Conservation (phyloP, 2,329 filamentous ascomycete genomes). For the Septoria linicola region DNA sequence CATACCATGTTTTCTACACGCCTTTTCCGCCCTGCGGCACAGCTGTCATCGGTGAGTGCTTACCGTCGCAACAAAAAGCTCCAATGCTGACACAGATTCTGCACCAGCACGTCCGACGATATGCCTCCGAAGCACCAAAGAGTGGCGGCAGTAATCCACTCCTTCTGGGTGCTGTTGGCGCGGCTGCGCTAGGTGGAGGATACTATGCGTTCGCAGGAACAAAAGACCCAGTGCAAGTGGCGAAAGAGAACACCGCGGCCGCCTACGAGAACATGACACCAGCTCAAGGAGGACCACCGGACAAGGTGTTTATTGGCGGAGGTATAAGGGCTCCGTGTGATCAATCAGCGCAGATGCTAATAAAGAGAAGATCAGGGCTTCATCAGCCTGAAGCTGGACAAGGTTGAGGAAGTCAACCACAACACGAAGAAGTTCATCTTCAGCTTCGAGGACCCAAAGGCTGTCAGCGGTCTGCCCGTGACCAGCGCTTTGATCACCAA, state of each 20-base stretch:
- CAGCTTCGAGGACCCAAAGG: constrained; percentile 77
- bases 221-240: constrained; percentile 29
- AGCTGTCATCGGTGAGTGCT: constrained; percentile 39
- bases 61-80: not conserved
- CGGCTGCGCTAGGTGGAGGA: constrained; percentile 58
- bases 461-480: constrained; percentile 77
- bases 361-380: constrained; percentile 72
- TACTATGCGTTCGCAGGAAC: constrained; percentile 41
- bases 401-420: constrained; percentile 78
- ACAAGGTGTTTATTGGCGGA: constrained; percentile 70
- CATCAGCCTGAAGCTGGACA: constrained; percentile 74
- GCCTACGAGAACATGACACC: constrained; percentile 43
- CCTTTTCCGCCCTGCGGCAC: constrained; percentile 30
- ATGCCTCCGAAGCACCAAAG: constrained; percentile 63
- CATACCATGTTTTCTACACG: constrained; percentile 30
- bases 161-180: constrained; percentile 61
- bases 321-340: constrained; percentile 7
- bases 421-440: constrained; percentile 95
- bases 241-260: constrained; percentile 33
- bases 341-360: not conserved
- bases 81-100: constrained; percentile 18
- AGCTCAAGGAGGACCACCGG: constrained; percentile 39
- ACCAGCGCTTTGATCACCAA: constrained; percentile 89
- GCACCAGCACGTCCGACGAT: constrained; percentile 63
- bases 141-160: constrained; percentile 58